These are phyloP conservation scores for Ascochyta fabae DNA, from an alignment of 2,329 filamentous ascomycete genomes.

Conservation along the genomic window DNA sequence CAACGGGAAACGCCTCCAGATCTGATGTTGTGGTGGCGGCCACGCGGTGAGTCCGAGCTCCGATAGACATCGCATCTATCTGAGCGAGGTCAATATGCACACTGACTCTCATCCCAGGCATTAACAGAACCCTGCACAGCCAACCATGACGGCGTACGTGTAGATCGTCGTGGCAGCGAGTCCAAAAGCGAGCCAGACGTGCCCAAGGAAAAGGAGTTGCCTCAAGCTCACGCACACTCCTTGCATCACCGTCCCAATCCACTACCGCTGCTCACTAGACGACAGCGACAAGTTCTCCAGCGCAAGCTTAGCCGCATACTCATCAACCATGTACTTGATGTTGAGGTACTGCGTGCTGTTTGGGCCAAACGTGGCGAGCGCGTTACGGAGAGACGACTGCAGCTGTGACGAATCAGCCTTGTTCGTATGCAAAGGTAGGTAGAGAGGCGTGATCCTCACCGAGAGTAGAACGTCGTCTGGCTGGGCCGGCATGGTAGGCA, in stretches of 20 bases:
- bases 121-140: neutral
- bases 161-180: no score
- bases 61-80: neutral
- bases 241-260: neutral
- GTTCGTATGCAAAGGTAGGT: neutral
- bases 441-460: constrained; percentile 21
- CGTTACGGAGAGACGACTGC: constrained; percentile 45
- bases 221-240: neutral
- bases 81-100: neutral
- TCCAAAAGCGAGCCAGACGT: neutral
- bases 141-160: neutral
- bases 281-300: constrained; percentile 16
- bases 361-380: constrained; percentile 41
- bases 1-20: neutral
- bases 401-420: constrained; percentile 26
- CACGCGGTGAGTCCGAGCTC: neutral
- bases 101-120: neutral
- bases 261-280: neutral
- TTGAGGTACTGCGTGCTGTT: constrained; percentile 38
- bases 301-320: constrained; percentile 37
- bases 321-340: constrained; percentile 43
- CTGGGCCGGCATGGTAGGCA: constrained; percentile 26
- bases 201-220: no score
- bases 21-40: neutral
- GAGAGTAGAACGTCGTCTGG: constrained; percentile 38